Evolutionary conservation across 129 eudicot genomes (phyloP).

Genomic region (Tanacetum coccineum): DNA sequence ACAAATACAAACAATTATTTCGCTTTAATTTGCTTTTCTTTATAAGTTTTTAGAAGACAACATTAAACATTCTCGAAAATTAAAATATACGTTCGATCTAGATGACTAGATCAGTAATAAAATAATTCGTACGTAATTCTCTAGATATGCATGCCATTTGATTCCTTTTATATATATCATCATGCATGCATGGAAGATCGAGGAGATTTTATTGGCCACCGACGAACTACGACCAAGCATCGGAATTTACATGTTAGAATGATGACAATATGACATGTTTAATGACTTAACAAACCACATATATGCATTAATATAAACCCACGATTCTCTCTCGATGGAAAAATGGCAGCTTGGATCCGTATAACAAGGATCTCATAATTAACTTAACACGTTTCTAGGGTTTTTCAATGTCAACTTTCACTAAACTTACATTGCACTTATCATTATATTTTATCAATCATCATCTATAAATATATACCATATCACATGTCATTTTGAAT

Average conservation of each 20-base stretch:
- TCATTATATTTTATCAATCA: constrained; percentile 13
- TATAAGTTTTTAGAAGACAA: too few relatives aligned
- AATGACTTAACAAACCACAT: constrained; percentile 11
- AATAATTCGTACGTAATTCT: too few relatives aligned
- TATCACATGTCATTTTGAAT: constrained; percentile 25
- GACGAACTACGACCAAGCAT: constrained; percentile 24
- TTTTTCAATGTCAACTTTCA: constrained; percentile 41
- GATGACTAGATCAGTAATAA: too few relatives aligned
- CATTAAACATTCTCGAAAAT: too few relatives aligned
- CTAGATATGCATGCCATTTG: neutral
- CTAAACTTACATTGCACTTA: constrained; percentile 26
- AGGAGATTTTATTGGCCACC: constrained; percentile 15
- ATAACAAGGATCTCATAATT: constrained; percentile 39
- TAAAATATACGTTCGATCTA: too few relatives aligned
- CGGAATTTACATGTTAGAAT: constrained; percentile 21
- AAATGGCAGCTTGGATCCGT: constrained; percentile 44
- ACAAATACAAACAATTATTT: too few relatives aligned
- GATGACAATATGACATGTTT: constrained; percentile 25
- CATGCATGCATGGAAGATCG: neutral
- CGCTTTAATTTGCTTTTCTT: too few relatives aligned
- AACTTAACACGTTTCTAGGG: constrained; percentile 36
- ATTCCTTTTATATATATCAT: neutral
- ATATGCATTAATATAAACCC: constrained; percentile 33
- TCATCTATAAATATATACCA: constrained; percentile 24
- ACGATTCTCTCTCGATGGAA: constrained; percentile 35